Conservation (phyloP, 1,284 basidiomycete genomes). For the Puccinia triticina region DNA sequence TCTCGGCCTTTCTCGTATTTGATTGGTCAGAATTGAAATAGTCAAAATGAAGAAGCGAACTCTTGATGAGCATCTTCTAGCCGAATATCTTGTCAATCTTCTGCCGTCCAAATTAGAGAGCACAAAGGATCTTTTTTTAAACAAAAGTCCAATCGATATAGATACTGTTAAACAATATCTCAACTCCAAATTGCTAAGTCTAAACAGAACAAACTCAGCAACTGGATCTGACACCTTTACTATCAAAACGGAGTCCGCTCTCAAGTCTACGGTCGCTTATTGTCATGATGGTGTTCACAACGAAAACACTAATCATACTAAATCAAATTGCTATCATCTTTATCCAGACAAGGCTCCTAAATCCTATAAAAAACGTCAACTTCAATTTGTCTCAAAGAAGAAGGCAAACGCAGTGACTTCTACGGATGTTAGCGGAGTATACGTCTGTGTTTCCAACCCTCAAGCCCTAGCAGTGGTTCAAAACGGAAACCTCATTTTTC, state of each 20-base stretch:
- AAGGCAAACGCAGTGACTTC: neutral
- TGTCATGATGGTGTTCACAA: neutral
- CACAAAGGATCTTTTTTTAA: too few relatives aligned
- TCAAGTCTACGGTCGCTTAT: neutral
- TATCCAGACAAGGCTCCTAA: neutral
- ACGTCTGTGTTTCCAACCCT: neutral
- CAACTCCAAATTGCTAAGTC: neutral
- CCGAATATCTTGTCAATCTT: neutral
- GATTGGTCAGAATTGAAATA: neutral
- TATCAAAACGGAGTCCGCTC: neutral
- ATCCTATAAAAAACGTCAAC: neutral
- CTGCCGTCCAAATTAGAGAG: neutral
- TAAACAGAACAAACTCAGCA: too few relatives aligned
- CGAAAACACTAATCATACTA: neutral
- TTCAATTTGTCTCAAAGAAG: neutral
- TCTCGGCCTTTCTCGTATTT: neutral
- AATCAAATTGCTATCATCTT: neutral
- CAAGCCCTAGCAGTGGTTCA: too few relatives aligned
- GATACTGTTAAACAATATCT: neutral
- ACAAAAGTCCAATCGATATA: too few relatives aligned
- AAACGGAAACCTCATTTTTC: too few relatives aligned
- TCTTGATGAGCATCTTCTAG: neutral
- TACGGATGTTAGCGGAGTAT: neutral
- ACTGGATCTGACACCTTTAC: too few relatives aligned
- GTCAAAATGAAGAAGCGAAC: neutral